Evolutionary conservation across 208 protist species (phyloP).

Genomic region (Balamuthia mandrillaris): DNA sequence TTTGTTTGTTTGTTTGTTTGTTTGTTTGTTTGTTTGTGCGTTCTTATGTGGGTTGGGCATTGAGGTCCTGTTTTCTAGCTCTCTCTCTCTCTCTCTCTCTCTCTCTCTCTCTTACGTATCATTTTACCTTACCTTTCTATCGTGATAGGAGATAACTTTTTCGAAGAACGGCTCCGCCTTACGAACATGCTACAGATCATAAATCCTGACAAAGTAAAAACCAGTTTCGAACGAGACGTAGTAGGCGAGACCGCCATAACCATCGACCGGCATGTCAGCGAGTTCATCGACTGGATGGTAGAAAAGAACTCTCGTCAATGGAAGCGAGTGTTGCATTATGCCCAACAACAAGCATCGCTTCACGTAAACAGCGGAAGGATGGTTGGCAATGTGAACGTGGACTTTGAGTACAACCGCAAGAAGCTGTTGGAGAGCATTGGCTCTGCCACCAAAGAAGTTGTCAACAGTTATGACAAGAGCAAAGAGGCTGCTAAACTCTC

Average conservation of each 20-base stretch:
- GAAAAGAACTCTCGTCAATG: constrained; percentile 45
- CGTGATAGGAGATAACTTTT: constrained; percentile 41
- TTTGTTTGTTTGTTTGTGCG: too few species aligned
- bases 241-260: background rate
- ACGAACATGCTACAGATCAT: background rate
- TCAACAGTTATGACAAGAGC: constrained; percentile 37
- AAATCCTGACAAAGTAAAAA: background rate
- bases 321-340: background rate
- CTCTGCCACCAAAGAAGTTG: background rate
- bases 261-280: constrained; percentile 7
- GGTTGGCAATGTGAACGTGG: background rate
- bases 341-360: background rate
- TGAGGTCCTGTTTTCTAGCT: too few species aligned
- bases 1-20: too few species aligned
- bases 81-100: too few species aligned
- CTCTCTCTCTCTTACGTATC: too few species aligned
- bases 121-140: too few species aligned
- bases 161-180: constrained; percentile 37
- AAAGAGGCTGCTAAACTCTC: background rate
- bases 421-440: background rate
- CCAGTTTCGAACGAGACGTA: constrained; percentile 14
- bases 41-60: too few species aligned
- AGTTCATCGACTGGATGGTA: constrained; percentile 43
- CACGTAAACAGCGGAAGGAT: background rate
- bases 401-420: constrained; percentile 6